Evolutionary conservation across 2,329 filamentous ascomycete genomes (phyloP).

Genomic region (Pseudocercospora crystallina): DNA sequence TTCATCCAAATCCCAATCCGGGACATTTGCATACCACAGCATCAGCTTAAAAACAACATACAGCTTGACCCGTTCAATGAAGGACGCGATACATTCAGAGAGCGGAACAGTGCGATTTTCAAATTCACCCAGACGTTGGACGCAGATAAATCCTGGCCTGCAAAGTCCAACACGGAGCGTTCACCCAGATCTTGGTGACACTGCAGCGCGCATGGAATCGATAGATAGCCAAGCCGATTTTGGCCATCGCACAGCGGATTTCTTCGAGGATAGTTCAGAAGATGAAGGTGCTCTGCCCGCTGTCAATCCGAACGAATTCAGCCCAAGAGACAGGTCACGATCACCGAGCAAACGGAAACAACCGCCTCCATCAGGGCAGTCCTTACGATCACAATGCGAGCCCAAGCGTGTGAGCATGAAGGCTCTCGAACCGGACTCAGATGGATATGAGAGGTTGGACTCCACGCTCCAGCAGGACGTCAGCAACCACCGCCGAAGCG

Average conservation of each 20-base stretch:
- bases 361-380: constrained; percentile 17
- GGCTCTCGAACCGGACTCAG: constrained; percentile 19
- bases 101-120: constrained; percentile 27
- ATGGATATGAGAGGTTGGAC: constrained; percentile 30
- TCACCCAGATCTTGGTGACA: constrained; percentile 30
- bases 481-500: not conserved
- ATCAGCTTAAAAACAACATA: not conserved
- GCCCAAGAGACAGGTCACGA: constrained; percentile 7
- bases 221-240: constrained; percentile 33
- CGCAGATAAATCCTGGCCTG: constrained; percentile 32
- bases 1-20: not conserved
- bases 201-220: constrained; percentile 26
- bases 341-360: constrained; percentile 22
- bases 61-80: constrained; percentile 1
- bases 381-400: constrained; percentile 24
- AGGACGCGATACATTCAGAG: constrained; percentile 8
- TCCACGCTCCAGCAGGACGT: constrained; percentile 15
- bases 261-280: constrained; percentile 37
- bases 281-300: constrained; percentile 20
- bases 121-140: constrained; percentile 35
- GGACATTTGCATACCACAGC: constrained; percentile 8
- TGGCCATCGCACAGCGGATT: constrained; percentile 33
- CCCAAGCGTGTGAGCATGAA: constrained; percentile 19
- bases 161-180: constrained; percentile 37
- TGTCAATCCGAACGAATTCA: constrained; percentile 1